Conservation (phyloP, 2,329 filamentous ascomycete species). For the Berkeleyomyces rouxiae region DNA sequence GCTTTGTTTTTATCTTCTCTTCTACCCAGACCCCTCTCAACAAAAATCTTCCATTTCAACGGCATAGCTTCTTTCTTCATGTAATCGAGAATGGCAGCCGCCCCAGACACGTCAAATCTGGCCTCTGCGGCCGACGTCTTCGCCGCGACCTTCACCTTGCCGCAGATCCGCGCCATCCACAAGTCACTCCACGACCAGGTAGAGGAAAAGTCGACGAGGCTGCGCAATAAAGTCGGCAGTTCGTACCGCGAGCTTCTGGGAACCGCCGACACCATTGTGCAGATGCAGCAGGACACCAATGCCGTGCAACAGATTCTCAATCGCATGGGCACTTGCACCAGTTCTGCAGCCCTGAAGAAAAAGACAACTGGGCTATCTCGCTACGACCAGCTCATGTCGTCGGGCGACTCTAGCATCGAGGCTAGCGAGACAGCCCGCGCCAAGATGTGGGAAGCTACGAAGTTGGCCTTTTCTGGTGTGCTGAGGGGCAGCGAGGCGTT, state of each 20-base stretch:
- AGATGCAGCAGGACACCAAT: conserved; percentile 68
- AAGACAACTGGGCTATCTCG: conserved; percentile 42
- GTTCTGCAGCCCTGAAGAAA: conserved; percentile 49
- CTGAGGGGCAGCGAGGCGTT: conserved; percentile 25
- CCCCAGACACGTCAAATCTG: conserved; percentile 18
- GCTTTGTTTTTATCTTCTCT: background rate
- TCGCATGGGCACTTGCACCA: conserved; percentile 60
- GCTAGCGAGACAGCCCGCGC: conserved; percentile 26
- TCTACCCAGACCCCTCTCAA: no score
- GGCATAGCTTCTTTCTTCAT: background rate
- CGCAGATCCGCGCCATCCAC: conserved; percentile 47
- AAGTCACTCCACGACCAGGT: conserved; percentile 40
- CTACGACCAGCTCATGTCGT: conserved; percentile 24
- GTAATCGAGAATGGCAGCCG: conserved; percentile 6
- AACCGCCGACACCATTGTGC: conserved; percentile 84
- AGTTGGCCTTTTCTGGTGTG: conserved; percentile 31
- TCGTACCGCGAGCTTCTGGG: conserved; percentile 79
- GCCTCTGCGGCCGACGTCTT: conserved; percentile 39
- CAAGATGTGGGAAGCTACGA: conserved; percentile 36
- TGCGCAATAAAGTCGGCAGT: conserved; percentile 46
- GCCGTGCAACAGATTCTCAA: conserved; percentile 54
- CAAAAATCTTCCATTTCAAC: background rate
- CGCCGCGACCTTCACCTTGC: conserved; percentile 38
- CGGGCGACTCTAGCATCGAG: conserved; percentile 17
- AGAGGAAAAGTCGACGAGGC: conserved; percentile 44